Evolutionary conservation across 1,139 yeast genomes (phyloP), one percentile per base, ranked within the genome.

Genomic region (Torulaspora globosa): DNA sequence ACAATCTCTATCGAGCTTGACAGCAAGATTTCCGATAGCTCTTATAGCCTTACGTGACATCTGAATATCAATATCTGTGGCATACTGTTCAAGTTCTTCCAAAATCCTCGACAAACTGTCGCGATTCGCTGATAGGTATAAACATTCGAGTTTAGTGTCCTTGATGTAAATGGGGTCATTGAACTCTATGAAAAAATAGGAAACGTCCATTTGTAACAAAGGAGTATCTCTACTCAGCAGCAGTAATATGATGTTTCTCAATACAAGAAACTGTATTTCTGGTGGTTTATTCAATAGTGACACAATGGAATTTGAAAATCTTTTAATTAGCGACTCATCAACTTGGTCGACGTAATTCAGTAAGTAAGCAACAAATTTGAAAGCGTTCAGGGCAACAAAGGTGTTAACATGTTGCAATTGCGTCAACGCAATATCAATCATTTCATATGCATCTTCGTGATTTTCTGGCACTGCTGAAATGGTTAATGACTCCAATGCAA

Each of bases 151-250:
- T 59, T 92, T 90, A 8, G 97, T 86, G 57, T 89, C 94, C 64
- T 89, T 88, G 60, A 92, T 83, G 62, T 85, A 92, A 18, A 86
- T 80, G 0, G 95, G 94, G 63, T 90, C 97, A 60, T 84, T 84
- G 58, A 79, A 86, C 52, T 81, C 80, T 66, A 94, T 83, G 65
- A 87, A 88, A 63, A 90, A 87, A 69, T 81, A 78, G 47, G 80
- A 79, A 23, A 84, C 88, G 53, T 84, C 94, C 45, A 87, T 71
- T 18, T 72, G 70, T 18, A 70, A 61, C 5, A 86, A 69, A 48
- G 87, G 70, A 16, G 78, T 74, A 15, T 82, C 82, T 49, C 82
- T 76, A 35, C 88, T 80, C 48, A 89, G 74, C 28, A 89, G 72
- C 18, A 90, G 68, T 32, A 90, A 66, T 19, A 88, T 86, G 39